Evolutionary conservation across 2,329 filamentous ascomycete genomes (phyloP), one percentile per base, ranked within the genome.

Genomic region (Cladosporium phlei): DNA sequence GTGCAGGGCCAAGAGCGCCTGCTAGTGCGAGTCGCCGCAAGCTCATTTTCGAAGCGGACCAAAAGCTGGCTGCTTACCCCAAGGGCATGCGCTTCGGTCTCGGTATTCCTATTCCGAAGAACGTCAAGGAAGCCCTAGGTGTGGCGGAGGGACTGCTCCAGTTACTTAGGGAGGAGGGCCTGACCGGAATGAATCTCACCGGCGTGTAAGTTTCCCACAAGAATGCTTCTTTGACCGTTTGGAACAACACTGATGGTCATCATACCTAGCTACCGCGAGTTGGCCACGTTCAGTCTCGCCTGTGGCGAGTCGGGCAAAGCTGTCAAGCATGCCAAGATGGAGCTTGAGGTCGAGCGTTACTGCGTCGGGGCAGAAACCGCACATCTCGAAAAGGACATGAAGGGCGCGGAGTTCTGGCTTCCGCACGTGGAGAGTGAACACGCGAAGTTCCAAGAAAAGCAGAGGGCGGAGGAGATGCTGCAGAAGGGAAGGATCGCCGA

Each of bases 271-370:
- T 55, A 53, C 33, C 49, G 53, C 24, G 19, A 35, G 16, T 44
- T 55, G 49, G 37, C 55, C 5, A 49, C 52, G 19, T 58, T 53
- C 42, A 46, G 44, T 14, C 29, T 56, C 25, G 35, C 43, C 4
- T 27, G 47, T 21, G 52, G 46, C 9, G 38, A 51, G 28, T 33
- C 43, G 5, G 46, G 48, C 10, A 48, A 50, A 29, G 56, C 58
- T n/a, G 38, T 55, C 27, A 44, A 45, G 8, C 59, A 50, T 43
- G 56, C 55, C 1, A 24, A 40, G 30, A 53, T 53, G 14, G 60
- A 60, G 33, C 38, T 51, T 3, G 56, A 59, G n/a, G 49, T 64
- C 10, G 59, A 64, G 48, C 46, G 38, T 22, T 56, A 55, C 38
- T 55, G 60, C 33, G 48, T 59, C 4, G 59, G 59, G n/a, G 35